Base-by-base conservation (phyloP, 208 protist species). In the Phytomonas sp. region DNA sequence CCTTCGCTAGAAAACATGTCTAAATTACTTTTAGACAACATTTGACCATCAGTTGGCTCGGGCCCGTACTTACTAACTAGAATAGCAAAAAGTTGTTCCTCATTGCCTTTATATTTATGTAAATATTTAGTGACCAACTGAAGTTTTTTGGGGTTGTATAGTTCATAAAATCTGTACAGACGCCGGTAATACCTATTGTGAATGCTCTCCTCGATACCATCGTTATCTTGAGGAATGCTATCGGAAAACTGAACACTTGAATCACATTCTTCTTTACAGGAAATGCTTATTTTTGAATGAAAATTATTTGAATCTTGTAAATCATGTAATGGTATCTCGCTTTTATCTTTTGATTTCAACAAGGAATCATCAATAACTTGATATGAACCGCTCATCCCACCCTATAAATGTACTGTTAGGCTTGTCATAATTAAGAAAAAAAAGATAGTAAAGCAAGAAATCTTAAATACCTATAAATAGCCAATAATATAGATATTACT, bases 31-130 rank as follows among this genome's bases (percentile, higher is more conserved):
- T 77, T 60, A 72, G 14, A 7, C 66, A 26, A 42, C 40, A 26
- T 64, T 29, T 64, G 31, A 12, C 29, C 23, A 52, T 69, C 52
- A 66, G 60, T 63, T 40, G 80, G 83, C 62, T 94, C 83, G 6
- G 81, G 82, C 29, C 86, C 86, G 74, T 94, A 91, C 49, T 94
- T 94, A 26, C 77, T 77, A 0, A 76, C 78, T 19, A 94, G 69
- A 60, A 89, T 87, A 4, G 83, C 84, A 78, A 94, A 89, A 11
- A 94, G 74, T 30, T 89, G 79, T 59, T 91, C 81, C 40, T 94
- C 83, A 36, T 84, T 68, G 1, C 88, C 85, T 12, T 74, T 69
- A 56, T 89, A 85, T n/a, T 79, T 67, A 0, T 29, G 34, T 4
- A 91, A 63, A 34, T 84, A 81, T 36, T 89, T 80, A 26, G 80